Base-by-base conservation (phyloP, 2,329 filamentous ascomycete species). In the Tolypocladium pustulatum region DNA sequence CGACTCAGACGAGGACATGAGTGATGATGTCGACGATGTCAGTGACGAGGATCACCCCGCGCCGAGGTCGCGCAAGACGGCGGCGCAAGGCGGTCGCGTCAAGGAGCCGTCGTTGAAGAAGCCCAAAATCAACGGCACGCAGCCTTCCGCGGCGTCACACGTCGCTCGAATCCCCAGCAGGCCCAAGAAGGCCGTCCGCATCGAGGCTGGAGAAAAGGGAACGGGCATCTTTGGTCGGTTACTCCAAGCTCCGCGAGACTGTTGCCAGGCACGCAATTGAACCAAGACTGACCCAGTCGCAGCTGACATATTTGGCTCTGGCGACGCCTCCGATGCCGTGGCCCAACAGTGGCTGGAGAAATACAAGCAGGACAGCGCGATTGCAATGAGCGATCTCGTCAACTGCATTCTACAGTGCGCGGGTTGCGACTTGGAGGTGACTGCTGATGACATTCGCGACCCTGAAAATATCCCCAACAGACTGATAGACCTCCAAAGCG, bases 361-460 rank as follows among this genome's bases (percentile, higher is more conserved):
- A 60, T 88, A 86, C 66, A 76, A 78, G 62, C 72, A 73, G 7
- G 77, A 86, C 65, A 76, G 79, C 61, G 75, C 78, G 20, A 74
- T 71, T 34, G 83, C 84, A 13, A 74, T 87, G 62, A 78, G 80
- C 20, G 84, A 87, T 55, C 73, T 88, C 58, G 80, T 89, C 65
- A 88, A 88, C 71, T 86, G 85, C 63, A 80, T 88, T 40, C 73
- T 89, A 41, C 81, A 83, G 66, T 82, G 89, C 62, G 85, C 92
- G 22, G 94, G 94, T 36, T 96, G 92, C 70, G 84, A 90, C 58
- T 79, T 90, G 57, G 82, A 88, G 64, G 84, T 99, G 58, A 88
- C 87, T 12, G 82, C 84, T 43, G 86, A 94, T 69, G 91, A 97
- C 70, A 90, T 97, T 63, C 85, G 87, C 64, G 93, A 99, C 69